A percentile compares a stretch with the other conserved stretches of the same genome.
These are phyloP conservation scores for Colletotrichum cordylinicola DNA, from an alignment of 2,329 filamentous ascomycete species.

Conservation along the genomic window DNA sequence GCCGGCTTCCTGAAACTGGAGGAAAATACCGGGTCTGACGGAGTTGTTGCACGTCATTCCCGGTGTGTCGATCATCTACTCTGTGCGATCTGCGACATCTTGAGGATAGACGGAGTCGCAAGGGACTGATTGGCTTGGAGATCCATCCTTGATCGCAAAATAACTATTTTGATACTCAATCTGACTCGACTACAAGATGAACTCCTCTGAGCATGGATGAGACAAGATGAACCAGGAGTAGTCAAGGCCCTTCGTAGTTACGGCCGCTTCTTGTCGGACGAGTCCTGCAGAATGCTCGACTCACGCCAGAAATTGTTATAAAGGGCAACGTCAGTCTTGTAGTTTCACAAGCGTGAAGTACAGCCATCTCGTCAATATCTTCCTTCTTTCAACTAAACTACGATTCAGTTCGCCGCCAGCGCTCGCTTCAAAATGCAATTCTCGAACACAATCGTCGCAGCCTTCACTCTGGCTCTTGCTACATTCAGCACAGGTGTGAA, in stretches of 20 bases:
- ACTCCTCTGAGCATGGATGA: neutral
- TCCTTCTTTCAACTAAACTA: neutral
- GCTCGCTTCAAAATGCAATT: neutral
- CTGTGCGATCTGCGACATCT: neutral
- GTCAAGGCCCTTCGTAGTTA: neutral
- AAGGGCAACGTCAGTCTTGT: neutral
- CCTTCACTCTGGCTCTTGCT: neutral
- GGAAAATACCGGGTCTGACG: neutral
- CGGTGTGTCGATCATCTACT: neutral
- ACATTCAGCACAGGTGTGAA: neutral
- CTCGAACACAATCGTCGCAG: neutral
- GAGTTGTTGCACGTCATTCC: neutral
- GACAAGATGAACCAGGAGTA: neutral
- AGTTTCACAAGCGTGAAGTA: fast-evolving
- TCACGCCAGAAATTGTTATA: neutral
- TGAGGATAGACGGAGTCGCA: neutral
- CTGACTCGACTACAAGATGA: neutral
- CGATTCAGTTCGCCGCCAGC: neutral
- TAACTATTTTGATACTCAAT: neutral
- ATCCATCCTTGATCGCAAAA: neutral
- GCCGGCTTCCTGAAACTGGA: neutral
- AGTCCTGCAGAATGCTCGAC: neutral
- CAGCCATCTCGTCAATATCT: neutral
- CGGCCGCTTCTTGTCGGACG: neutral
- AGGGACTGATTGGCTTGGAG: neutral